Evolutionary conservation across 129 eudicot genomes (phyloP).

Genomic region (Saussurea involucrata): DNA sequence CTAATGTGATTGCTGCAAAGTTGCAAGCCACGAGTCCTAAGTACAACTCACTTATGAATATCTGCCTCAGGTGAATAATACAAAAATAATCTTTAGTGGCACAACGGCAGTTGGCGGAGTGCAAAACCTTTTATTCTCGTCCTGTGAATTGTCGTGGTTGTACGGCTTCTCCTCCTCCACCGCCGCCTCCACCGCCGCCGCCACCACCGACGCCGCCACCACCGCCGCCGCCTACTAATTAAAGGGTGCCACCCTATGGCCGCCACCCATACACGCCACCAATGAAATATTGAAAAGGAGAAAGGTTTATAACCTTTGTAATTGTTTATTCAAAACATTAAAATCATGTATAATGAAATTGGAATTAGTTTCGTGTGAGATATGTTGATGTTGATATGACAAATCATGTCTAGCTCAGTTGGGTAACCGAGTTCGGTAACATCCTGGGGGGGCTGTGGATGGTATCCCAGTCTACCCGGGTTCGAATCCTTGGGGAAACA

Average conservation of each 20-base stretch:
- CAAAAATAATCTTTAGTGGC: conserved; percentile 6
- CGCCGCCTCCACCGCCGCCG: conserved; percentile 18
- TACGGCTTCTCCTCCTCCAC: conserved; percentile 41
- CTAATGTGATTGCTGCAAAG: conserved; percentile 77
- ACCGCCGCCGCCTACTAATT: too few relatives aligned
- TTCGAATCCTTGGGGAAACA: too few relatives aligned
- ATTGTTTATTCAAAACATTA: conserved; percentile 21
- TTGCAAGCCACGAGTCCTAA: conserved; percentile 80
- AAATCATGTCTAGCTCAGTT: too few relatives aligned
- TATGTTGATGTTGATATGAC: conserved; percentile 33
- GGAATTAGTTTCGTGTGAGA: conserved; percentile 37
- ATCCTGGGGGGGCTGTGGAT: too few relatives aligned
- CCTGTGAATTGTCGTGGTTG: conserved; percentile 68
- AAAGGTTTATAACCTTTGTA: not conserved
- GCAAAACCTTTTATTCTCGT: conserved; percentile 54
- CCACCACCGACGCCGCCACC: too few relatives aligned
- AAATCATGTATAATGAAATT: conserved; percentile 9
- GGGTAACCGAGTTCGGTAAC: too few relatives aligned
- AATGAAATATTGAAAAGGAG: conserved; percentile 1
- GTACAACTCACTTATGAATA: conserved; percentile 83
- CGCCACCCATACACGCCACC: conserved; percentile 17
- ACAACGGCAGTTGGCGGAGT: conserved; percentile 51
- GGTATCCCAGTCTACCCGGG: too few relatives aligned
- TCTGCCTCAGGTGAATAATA: conserved; percentile 71
- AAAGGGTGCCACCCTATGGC: conserved; percentile 10